Percentiles rank a stretch among this genome's conserved stretches.
phyloP scores from a whole-genome alignment of 371 early-diverging fungal genomes.

The Mortierella sp. region DNA sequence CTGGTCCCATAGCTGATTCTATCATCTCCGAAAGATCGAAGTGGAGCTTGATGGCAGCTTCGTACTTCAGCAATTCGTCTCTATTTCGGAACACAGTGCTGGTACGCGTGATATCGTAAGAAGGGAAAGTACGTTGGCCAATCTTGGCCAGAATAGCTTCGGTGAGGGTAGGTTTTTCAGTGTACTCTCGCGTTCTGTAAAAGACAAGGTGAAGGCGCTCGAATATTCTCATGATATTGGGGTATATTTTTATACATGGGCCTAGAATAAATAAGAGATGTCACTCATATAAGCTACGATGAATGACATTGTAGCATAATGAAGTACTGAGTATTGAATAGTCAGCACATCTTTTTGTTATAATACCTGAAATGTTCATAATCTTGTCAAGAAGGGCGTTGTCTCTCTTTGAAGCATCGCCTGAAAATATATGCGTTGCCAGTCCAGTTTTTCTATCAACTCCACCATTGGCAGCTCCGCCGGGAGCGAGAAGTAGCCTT shows the following conservation, averaged over 20 bases:
- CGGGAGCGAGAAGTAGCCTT: constrained; percentile 41
- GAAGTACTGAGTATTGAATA: too few relatives aligned
- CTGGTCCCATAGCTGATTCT: constrained; percentile 47
- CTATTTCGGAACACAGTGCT: constrained; percentile 64
- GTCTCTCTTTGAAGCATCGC: constrained; percentile 30
- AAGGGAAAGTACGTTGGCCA: constrained; percentile 69
- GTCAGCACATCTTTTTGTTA: neutral
- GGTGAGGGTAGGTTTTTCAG: constrained; percentile 58
- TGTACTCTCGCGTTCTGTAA: constrained; percentile 58
- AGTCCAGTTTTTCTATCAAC: constrained; percentile 30
- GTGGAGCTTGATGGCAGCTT: constrained; percentile 61
- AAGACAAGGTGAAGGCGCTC: constrained; percentile 67
- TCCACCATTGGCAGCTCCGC: constrained; percentile 22
- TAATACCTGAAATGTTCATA: constrained; percentile 54
- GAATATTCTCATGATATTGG: constrained; percentile 49
- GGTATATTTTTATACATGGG: constrained; percentile 58
- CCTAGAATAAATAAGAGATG: constrained; percentile 33
- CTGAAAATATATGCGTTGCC: constrained; percentile 39
- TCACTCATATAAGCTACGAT: neutral
- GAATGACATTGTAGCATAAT: neutral
- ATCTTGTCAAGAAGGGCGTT: constrained; percentile 51
- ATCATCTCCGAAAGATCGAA: constrained; percentile 53
- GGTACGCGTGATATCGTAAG: constrained; percentile 65
- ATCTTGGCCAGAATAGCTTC: constrained; percentile 69
- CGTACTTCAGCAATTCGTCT: constrained; percentile 68